A percentile compares a stretch with the other conserved stretches of the same genome.
Evolutionary conservation across 768 basidiomycete genomes (phyloP).

Genomic region (Coprinopsis strossmayeri): DNA sequence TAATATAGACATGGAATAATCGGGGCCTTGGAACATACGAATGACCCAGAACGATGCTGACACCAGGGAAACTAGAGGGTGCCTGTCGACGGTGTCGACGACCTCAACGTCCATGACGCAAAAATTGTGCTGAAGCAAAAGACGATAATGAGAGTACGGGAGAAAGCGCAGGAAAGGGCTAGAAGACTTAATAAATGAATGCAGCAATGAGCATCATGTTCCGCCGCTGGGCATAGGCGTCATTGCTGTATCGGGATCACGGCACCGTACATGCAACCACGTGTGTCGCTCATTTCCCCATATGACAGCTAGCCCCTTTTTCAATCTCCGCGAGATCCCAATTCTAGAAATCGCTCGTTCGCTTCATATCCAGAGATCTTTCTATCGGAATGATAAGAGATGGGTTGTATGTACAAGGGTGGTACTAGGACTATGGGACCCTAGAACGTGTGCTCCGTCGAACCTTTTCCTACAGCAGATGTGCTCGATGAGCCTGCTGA

Average conservation of each 20-base stretch:
- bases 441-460: conserved; percentile 83
- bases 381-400: too few relatives aligned
- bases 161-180: not conserved
- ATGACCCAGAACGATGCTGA: conserved; percentile 85
- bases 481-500: conserved; percentile 88
- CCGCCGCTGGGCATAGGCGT: not conserved
- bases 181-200: not conserved
- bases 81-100: conserved; percentile 34
- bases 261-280: not conserved
- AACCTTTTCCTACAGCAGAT: conserved; percentile 76
- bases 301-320: not conserved
- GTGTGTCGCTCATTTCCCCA: not conserved
- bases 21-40: conserved; percentile 38
- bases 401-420: too few relatives aligned
- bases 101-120: conserved; percentile 31
- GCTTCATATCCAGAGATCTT: not conserved
- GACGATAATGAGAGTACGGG: not conserved
- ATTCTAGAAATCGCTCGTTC: too few relatives aligned
- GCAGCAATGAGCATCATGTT: not conserved
- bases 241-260: not conserved
- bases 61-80: conserved; percentile 70
- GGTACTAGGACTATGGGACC: too few relatives aligned
- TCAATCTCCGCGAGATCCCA: not conserved
- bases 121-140: not conserved
- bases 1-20: not conserved